Base-by-base conservation (phyloP, 2,329 filamentous ascomycete genomes). In the Tolypocladium nubicola region DNA sequence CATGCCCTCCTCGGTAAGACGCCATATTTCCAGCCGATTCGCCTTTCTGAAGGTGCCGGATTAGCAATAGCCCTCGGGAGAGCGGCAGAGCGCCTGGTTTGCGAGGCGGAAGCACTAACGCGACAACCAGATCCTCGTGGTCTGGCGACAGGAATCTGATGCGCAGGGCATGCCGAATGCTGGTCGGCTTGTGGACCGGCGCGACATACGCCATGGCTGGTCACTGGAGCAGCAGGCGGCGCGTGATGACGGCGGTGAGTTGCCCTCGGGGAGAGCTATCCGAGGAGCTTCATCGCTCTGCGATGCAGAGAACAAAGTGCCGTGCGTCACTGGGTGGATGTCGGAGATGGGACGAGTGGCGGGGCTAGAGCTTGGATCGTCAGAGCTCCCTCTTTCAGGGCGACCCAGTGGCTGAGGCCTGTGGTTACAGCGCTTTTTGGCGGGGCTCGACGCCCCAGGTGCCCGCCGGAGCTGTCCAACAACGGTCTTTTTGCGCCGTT, bases 181-280 rank as follows among this genome's bases (percentile, higher is more conserved):
- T 96, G 71, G 90, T 97, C 30, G 94, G 88, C 65, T 86, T 83
- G 72, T 99, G 94, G 58, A 99, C 94, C 43, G 94, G 92, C 60
- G 90, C 91, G 67, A 99, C 79, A 72, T 97, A 99, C 55, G 94
- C 89, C 94, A 99, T 99, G 57, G 53, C 67, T 61, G 35, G 54
- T 14, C 21, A 41, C 57, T 54, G 35, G 16, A 30, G 33, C 23
- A 30, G 16, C 26, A 52, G 37, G 21, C 13, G 16, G n/a, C 23
- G 21, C 40, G 23, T 16, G 21, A 16, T 52, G 13, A 14, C 10
- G 43, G 37, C 23, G 19, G 49, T 33, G 49, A 37, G 56, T 54
- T 56, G 59, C 61, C 61, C 63, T 63, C 60, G 53, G 41, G 38
- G 62, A 64, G 61, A 68, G 64, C 64, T 68, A 63, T 60, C 58